Percentiles rank a stretch among this genome's conserved stretches.
Evolutionary conservation across 148 eudicot species (phyloP).

Genomic region (Camellia sinensis): DNA sequence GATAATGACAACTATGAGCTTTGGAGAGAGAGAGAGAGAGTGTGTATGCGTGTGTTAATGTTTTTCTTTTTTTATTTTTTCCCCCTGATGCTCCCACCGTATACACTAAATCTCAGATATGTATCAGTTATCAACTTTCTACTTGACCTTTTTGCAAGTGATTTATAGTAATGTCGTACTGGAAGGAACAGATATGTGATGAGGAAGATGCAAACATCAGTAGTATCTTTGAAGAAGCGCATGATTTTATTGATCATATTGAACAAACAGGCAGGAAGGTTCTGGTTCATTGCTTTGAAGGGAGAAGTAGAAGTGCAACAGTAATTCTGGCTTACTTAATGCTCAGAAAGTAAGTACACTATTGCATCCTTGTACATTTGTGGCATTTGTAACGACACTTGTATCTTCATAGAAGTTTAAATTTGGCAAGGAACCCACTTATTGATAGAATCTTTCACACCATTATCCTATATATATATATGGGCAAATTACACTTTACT

Average conservation of each 20-base stretch:
- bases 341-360: conserved; percentile 79
- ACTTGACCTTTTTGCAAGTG: background rate
- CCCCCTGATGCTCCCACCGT: background rate
- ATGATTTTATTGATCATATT: conserved; percentile 66
- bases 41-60: too few species aligned
- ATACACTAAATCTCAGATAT: background rate
- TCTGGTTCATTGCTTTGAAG: conserved; percentile 99
- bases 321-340: conserved; percentile 83
- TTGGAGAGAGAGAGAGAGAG: background rate
- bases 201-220: conserved; percentile 84
- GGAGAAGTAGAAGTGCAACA: conserved; percentile 96
- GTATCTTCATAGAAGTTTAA: background rate
- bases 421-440: background rate
- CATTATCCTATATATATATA: background rate
- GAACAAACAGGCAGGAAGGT: conserved; percentile 79
- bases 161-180: background rate
- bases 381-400: background rate
- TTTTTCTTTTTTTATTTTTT: background rate
- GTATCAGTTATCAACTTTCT: background rate
- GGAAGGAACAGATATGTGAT: conserved; percentile 64
- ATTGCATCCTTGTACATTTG: background rate
- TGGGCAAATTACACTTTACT: background rate
- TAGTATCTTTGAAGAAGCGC: conserved; percentile 76
- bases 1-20: too few species aligned
- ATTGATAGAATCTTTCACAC: background rate